These are phyloP conservation scores for Agaricus subrufescens DNA, from an alignment of 768 basidiomycete genomes.

Conservation along the genomic window DNA sequence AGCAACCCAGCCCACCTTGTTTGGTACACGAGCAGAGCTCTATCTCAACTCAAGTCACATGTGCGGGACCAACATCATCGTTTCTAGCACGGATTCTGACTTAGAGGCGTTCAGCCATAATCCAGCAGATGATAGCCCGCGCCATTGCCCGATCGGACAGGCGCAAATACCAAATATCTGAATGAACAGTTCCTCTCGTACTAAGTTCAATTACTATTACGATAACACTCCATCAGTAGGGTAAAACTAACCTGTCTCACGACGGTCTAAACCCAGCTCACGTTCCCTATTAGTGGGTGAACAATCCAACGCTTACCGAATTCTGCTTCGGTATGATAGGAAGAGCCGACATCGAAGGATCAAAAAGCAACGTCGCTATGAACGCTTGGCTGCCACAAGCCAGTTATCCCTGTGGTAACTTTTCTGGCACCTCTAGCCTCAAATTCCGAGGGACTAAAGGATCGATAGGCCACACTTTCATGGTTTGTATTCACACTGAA, in stretches of 20 bases:
- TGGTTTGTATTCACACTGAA: constrained; percentile 79
- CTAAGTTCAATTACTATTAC: constrained; percentile 77
- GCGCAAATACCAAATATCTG: constrained; percentile 80
- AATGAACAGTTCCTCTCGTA: constrained; percentile 82
- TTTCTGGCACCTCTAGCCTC: constrained; percentile 80
- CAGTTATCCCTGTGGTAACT: constrained; percentile 78
- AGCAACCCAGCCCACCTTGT: constrained; percentile 46
- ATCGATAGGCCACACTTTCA: constrained; percentile 83
- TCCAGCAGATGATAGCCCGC: constrained; percentile 80
- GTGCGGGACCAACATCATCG: constrained; percentile 67
- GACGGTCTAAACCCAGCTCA: constrained; percentile 81
- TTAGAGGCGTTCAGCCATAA: constrained; percentile 83
- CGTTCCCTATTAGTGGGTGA: constrained; percentile 76
- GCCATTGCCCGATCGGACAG: constrained; percentile 76
- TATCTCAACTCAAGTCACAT: constrained; percentile 59
- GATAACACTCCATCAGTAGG: constrained; percentile 75
- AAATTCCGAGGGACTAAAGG: constrained; percentile 77
- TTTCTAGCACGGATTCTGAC: constrained; percentile 77
- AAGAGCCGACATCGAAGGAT: constrained; percentile 81
- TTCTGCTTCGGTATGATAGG: constrained; percentile 80
- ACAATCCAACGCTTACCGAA: constrained; percentile 79
- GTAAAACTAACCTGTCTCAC: constrained; percentile 87
- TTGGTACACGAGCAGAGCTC: constrained; percentile 70
- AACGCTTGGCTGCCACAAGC: constrained; percentile 81
- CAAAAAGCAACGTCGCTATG: constrained; percentile 82